phyloP scores from a whole-genome alignment of 805 yeast species.

The Scheffersomyces ergatensis region DNA sequence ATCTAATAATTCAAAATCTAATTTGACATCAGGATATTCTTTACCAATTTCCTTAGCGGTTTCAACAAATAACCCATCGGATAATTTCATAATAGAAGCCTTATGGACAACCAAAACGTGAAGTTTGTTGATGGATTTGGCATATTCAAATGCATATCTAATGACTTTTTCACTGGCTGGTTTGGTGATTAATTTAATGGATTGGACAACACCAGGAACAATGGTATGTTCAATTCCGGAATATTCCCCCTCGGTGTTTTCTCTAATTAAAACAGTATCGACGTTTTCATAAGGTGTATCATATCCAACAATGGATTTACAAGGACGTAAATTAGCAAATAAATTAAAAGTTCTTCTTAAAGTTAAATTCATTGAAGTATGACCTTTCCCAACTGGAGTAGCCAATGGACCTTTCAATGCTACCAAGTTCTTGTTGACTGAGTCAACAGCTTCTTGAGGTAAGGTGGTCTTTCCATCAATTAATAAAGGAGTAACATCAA shows the following conservation, averaged over 20 bases:
- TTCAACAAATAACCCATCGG: conserved; percentile 94
- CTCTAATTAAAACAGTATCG: conserved; percentile 94
- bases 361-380: conserved; percentile 94
- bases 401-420: conserved; percentile 98
- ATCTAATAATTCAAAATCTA: conserved; percentile 87
- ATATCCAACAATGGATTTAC: conserved; percentile 90
- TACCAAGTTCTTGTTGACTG: conserved; percentile 87
- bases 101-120: conserved; percentile 95
- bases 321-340: conserved; percentile 97
- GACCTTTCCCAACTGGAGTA: conserved; percentile 98
- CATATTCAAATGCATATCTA: conserved; percentile 96
- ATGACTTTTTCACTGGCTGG: conserved; percentile 96
- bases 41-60: conserved; percentile 86
- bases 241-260: conserved; percentile 99
- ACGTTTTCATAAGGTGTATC: conserved; percentile 87
- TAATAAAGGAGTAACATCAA: conserved; percentile 91
- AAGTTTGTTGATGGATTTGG: conserved; percentile 81
- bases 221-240: conserved; percentile 98
- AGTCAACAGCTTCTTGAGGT: conserved; percentile 88
- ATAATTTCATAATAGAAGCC: conserved; percentile 96
- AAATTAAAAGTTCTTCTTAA: conserved; percentile 94
- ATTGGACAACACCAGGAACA: conserved; percentile 97
- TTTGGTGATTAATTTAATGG: conserved; percentile 94
- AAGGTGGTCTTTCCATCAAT: conserved; percentile 91
- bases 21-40: conserved; percentile 87